A percentile compares a stretch with the other conserved stretches of the same genome.
These are phyloP conservation scores for Phialocephala sp. DNA, from an alignment of 2,329 filamentous ascomycete species.

Conservation along the genomic window DNA sequence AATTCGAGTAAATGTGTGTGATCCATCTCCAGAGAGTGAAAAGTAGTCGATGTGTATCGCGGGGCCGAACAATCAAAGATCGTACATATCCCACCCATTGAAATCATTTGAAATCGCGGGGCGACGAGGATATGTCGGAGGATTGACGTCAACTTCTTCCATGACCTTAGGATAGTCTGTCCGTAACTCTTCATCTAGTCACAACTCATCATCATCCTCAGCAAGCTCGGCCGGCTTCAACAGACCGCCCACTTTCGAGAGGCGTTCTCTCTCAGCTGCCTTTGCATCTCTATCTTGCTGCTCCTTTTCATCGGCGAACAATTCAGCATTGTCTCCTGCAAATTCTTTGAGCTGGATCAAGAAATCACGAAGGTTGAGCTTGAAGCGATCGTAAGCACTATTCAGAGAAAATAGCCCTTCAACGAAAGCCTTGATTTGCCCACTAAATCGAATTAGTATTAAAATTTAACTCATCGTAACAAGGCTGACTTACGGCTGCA, in stretches of 20 bases:
- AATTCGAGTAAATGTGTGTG: constrained; percentile 29
- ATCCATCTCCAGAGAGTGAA: constrained; percentile 36
- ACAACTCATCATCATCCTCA: constrained; percentile 83
- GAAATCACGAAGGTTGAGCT: constrained; percentile 94
- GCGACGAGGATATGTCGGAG: constrained; percentile 27
- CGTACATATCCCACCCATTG: constrained; percentile 72
- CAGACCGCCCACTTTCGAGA: constrained; percentile 93
- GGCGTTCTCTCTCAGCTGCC: constrained; percentile 86
- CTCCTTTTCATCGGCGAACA: constrained; percentile 94
- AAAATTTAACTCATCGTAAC: background rate
- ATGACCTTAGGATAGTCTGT: constrained; percentile 53
- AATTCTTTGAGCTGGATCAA: constrained; percentile 97
- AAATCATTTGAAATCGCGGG: constrained; percentile 44
- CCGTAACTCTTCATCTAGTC: constrained; percentile 76
- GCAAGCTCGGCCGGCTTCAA: constrained; percentile 98
- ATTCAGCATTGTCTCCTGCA: constrained; percentile 89
- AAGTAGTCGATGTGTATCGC: constrained; percentile 12
- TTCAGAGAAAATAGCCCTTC: constrained; percentile 88
- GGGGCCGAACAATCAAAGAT: constrained; percentile 50
- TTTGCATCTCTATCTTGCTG: constrained; percentile 86
- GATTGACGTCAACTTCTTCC: constrained; percentile 19
- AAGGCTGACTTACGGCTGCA: constrained; percentile 73
- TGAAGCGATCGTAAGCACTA: constrained; percentile 91
- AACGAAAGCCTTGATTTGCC: constrained; percentile 89
- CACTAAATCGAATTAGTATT: constrained; percentile 57